Evolutionary conservation across 2,329 filamentous ascomycete species (phyloP).

Genomic region (Pyrenophora teres): DNA sequence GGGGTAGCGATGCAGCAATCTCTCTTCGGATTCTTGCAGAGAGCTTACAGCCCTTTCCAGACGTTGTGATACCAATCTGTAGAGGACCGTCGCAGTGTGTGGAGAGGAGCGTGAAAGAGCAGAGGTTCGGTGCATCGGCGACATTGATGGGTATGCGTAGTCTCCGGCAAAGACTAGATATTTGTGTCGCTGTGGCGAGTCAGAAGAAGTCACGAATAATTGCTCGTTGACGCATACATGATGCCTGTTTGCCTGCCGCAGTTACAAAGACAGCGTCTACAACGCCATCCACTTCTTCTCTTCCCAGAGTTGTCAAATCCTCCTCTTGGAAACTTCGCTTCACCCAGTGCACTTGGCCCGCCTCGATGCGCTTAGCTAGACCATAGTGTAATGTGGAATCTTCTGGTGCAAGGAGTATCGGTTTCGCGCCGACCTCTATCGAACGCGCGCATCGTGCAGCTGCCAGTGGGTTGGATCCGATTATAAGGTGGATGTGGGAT

Average conservation of each 20-base stretch:
- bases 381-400: conserved; percentile 64
- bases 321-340: conserved; percentile 68
- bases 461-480: conserved; percentile 88
- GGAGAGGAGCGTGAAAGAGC: conserved; percentile 86
- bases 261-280: conserved; percentile 96
- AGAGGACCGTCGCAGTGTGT: conserved; percentile 89
- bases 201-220: conserved; percentile 3
- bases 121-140: conserved; percentile 81
- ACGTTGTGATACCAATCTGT: conserved; percentile 94
- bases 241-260: conserved; percentile 54
- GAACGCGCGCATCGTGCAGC: conserved; percentile 80
- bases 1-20: conserved; percentile 78
- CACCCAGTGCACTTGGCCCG: conserved; percentile 68
- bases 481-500: conserved; percentile 77
- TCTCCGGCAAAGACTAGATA: conserved; percentile 75
- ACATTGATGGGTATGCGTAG: conserved; percentile 93
- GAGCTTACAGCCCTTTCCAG: conserved; percentile 91
- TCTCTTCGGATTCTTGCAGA: conserved; percentile 87
- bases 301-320: conserved; percentile 77
- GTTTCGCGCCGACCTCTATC: conserved; percentile 77
- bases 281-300: conserved; percentile 73
- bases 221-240: conserved; percentile 46
- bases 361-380: conserved; percentile 67
- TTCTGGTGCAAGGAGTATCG: conserved; percentile 76
- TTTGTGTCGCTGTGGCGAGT: conserved; percentile 59